Base-by-base conservation (phyloP, 352 stramenopile species). In the Heterotrichella gracilis region DNA sequence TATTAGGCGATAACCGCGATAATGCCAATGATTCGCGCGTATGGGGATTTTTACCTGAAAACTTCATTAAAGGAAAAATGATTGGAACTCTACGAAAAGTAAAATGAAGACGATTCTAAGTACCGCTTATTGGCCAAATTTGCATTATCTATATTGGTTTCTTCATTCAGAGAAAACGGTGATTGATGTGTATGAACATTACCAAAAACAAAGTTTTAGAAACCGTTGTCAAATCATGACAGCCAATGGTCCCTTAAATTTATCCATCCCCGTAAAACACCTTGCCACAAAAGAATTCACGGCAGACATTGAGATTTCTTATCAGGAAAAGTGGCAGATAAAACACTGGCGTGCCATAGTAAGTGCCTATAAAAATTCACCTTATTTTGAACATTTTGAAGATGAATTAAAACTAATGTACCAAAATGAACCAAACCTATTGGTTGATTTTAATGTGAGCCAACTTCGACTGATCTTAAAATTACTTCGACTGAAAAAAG, bases 161-260 rank as follows among this genome's bases (percentile, higher is more conserved):
- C 32, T 53, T 9, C 9, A 53, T 53, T 9, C 32, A 53, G 9
- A 53, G n/a, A 53, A 9, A n/a, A n/a, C n/a, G 9, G n/a, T 9
- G 9, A 53, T 53, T n/a, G 32, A 53, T 17, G 9, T 17, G 32
- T 53, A 17, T 53, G 32, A 53, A 17, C 9, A 53, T 53, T 53
- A 53, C 32, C 32, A 53, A 53, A 53, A 53, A 53, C 32, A 53
- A 53, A 53, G 32, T n/a, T 53, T 17, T n/a, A 53, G 32, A 53
- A 53, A 53, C 32, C 32, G 32, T 53, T 17, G 9, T 9, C 9
- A n/a, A n/a, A 53, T 53, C n/a, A 17, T 53, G 9, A 17, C 32
- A 17, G 32, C 32, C 32, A 53, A 53, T n/a, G 32, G 32, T n/a
- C 32, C 32, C 9, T n/a, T 53, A n/a, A n/a, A 53, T n/a, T n/a